Percentiles rank a stretch among this genome's conserved stretches.
Conservation (phyloP, 1,284 basidiomycete genomes). For the Leccinum pachyderme region DNA sequence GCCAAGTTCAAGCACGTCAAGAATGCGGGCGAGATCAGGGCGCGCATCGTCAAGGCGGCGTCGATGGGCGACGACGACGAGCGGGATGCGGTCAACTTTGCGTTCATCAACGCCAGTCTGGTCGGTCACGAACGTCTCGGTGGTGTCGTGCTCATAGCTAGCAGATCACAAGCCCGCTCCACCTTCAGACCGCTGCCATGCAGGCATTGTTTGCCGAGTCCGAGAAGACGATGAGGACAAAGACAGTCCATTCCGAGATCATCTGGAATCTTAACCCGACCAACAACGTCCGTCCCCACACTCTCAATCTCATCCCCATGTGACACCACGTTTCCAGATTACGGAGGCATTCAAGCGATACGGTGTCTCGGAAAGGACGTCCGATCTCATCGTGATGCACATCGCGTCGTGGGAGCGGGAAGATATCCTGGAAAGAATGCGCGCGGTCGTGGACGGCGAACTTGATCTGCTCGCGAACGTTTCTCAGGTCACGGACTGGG, state of each 20-base stretch:
- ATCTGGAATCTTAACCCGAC: constrained; percentile 81
- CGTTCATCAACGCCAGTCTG: constrained; percentile 80
- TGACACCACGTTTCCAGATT: constrained; percentile 53
- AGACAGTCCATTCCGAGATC: constrained; percentile 84
- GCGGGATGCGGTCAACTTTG: constrained; percentile 77
- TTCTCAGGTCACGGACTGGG: constrained; percentile 64
- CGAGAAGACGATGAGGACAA: constrained; percentile 61
- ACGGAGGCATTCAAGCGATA: constrained; percentile 83
- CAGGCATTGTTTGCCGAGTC: constrained; percentile 75
- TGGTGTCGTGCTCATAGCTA: background rate
- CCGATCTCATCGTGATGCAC: constrained; percentile 71
- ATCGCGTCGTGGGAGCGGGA: constrained; percentile 46
- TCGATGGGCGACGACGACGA: constrained; percentile 65
- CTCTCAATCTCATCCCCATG: background rate
- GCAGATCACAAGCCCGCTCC: constrained; percentile 71
- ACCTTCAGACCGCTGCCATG: constrained; percentile 78
- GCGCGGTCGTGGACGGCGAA: constrained; percentile 54
- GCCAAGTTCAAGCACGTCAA: constrained; percentile 67
- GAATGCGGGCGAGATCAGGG: constrained; percentile 61
- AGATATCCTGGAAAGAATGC: constrained; percentile 51
- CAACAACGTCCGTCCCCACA: constrained; percentile 60
- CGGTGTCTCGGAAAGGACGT: constrained; percentile 72
- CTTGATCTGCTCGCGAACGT: constrained; percentile 49
- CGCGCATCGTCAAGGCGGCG: constrained; percentile 69
- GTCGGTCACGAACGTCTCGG: constrained; percentile 29